These are phyloP conservation scores for Annulohypoxylon stygium DNA, from an alignment of 495 filamentous ascomycete species.

Conservation along the genomic window DNA sequence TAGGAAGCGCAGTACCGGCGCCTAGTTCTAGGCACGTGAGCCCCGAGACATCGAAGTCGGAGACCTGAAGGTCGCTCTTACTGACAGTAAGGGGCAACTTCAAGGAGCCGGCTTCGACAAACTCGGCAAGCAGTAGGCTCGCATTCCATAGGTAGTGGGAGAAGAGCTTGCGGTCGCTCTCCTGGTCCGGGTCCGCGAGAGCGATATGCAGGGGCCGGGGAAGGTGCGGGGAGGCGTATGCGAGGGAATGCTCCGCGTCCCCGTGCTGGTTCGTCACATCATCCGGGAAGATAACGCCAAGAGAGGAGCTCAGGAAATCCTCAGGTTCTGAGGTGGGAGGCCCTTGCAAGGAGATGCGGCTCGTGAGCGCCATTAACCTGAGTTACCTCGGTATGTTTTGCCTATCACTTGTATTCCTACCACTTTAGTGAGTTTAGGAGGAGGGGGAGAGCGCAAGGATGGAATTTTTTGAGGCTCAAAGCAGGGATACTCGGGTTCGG, in stretches of 20 bases:
- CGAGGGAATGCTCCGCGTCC: constrained; percentile 72
- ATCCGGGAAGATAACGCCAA: constrained; percentile 81
- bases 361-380: constrained; percentile 56
- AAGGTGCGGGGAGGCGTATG: constrained; percentile 74
- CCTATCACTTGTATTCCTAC: not conserved
- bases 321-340: constrained; percentile 62
- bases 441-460: not conserved
- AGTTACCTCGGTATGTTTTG: not conserved
- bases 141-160: constrained; percentile 91
- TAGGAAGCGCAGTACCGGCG: constrained; percentile 79
- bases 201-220: constrained; percentile 58
- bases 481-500: not conserved
- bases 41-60: constrained; percentile 53
- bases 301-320: constrained; percentile 73
- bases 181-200: constrained; percentile 67
- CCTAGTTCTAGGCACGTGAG: constrained; percentile 65
- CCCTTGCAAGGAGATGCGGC: constrained; percentile 57
- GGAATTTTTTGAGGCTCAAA: constrained; percentile 12
- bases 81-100: constrained; percentile 30
- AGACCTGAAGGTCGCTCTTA: constrained; percentile 3
- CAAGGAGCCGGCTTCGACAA: constrained; percentile 67
- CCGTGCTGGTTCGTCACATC: constrained; percentile 81
- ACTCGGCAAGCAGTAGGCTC: constrained; percentile 77
- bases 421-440: not conserved
- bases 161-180: constrained; percentile 74